Conservation (phyloP, 768 basidiomycete species). For the Leccinum boreale region DNA sequence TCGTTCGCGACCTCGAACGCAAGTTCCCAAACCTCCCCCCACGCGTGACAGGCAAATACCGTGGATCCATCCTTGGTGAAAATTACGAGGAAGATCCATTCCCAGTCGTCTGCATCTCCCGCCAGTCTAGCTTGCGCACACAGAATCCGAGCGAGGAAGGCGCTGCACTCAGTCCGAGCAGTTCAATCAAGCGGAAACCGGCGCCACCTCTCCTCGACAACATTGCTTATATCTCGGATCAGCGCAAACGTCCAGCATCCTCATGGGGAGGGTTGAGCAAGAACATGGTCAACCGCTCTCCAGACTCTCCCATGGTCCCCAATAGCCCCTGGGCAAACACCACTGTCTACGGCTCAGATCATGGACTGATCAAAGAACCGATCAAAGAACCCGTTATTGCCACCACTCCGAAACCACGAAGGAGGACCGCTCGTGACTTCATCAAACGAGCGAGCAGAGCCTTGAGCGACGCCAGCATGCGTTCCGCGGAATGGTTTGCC, state of each 20-base stretch:
- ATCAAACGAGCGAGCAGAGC: constrained; percentile 20
- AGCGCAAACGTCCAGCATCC: constrained; percentile 6
- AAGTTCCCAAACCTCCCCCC: constrained; percentile 54
- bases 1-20: constrained; percentile 48
- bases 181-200: constrained; percentile 31
- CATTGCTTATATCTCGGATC: constrained; percentile 8
- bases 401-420: constrained; percentile 13
- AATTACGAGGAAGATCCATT: constrained; percentile 21
- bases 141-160: constrained; percentile 15
- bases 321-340: constrained; percentile 6
- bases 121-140: constrained; percentile 18
- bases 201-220: constrained; percentile 26
- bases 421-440: constrained; percentile 12
- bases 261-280: constrained; percentile 26
- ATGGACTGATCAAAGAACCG: neutral
- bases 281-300: neutral
- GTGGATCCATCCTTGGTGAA: constrained; percentile 24
- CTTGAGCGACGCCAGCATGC: constrained; percentile 28
- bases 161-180: constrained; percentile 11
- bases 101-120: constrained; percentile 24
- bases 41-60: constrained; percentile 28
- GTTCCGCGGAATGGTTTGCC: constrained; percentile 31
- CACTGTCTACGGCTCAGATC: constrained; percentile 1
- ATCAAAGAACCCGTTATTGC: constrained; percentile 5
- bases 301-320: constrained; percentile 5